These are phyloP conservation scores for Arabidopsis lyrata DNA, from an alignment of 441 rosid species.

Conservation along the genomic window DNA sequence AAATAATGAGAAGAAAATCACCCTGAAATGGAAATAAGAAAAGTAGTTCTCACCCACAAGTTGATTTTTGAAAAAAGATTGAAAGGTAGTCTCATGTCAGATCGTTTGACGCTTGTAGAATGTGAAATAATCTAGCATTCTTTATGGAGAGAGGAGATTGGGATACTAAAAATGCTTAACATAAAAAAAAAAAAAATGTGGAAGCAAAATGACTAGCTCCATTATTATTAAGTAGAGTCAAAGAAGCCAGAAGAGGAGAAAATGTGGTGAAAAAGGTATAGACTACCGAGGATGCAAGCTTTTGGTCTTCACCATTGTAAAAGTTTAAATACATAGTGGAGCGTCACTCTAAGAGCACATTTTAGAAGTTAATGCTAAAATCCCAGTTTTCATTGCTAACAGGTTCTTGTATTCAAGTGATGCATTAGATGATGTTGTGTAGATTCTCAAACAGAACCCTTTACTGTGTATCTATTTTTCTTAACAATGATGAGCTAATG, in stretches of 20 bases:
- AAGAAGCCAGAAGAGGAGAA: constrained; percentile 21
- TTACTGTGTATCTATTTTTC: constrained; percentile 6
- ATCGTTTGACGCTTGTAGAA: constrained; percentile 17
- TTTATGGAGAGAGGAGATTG: constrained; percentile 12
- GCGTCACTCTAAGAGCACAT: neutral
- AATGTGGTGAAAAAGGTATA: constrained; percentile 3
- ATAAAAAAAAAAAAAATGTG: neutral
- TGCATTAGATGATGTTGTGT: constrained; percentile 3
- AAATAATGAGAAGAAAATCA: constrained; percentile 90
- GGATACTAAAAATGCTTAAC: constrained; percentile 9
- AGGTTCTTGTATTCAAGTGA: constrained; percentile 14
- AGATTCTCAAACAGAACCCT: constrained; percentile 26
- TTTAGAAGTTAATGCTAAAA: neutral
- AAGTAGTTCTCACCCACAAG: constrained; percentile 6
- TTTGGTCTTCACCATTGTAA: constrained; percentile 15
- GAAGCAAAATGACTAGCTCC: constrained; percentile 24
- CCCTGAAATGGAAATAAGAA: constrained; percentile 59
- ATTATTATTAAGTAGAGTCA: neutral
- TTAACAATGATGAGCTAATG: constrained; percentile 9
- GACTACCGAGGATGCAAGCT: constrained; percentile 24
- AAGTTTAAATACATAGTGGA: neutral
- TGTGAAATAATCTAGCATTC: neutral
- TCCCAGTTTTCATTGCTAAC: constrained; percentile 8
- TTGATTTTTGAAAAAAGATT: neutral
- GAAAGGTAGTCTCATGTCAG: constrained; percentile 12